Conservation (phyloP, 2,329 filamentous ascomycete species). For the Nannizzia gypsea region DNA sequence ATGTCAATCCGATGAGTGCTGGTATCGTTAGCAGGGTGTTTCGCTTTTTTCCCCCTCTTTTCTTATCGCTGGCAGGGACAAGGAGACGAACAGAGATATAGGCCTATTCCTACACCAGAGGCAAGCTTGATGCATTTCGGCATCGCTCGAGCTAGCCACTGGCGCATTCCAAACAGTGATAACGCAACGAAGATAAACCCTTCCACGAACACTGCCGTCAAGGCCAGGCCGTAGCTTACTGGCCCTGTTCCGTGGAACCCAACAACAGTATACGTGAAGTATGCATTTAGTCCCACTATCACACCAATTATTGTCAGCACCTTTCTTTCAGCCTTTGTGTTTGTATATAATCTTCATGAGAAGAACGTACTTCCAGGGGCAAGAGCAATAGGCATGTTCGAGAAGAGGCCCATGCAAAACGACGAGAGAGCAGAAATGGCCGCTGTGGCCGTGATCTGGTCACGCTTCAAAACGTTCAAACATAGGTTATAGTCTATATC, state of each 20-base stretch:
- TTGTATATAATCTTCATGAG: too few relatives aligned
- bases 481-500: conserved; percentile 36
- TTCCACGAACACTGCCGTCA: conserved; percentile 81
- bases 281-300: conserved; percentile 70
- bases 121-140: conserved; percentile 77
- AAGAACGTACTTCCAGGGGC: conserved; percentile 49
- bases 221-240: conserved; percentile 61
- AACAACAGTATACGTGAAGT: conserved; percentile 73
- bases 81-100: conserved; percentile 47
- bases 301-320: not conserved
- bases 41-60: not conserved
- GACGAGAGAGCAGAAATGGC: conserved; percentile 67
- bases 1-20: conserved; percentile 54
- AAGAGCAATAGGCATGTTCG: conserved; percentile 64
- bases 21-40: not conserved
- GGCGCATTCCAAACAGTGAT: conserved; percentile 67
- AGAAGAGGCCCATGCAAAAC: conserved; percentile 74
- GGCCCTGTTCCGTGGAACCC: conserved; percentile 62
- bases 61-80: not conserved
- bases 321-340: not conserved
- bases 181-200: conserved; percentile 74
- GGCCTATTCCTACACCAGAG: conserved; percentile 71
- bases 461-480: conserved; percentile 52
- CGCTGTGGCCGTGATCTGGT: conserved; percentile 73
- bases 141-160: conserved; percentile 77